These are phyloP conservation scores for Cercophora sp. DNA, from an alignment of 495 filamentous ascomycete species.

Conservation along the genomic window DNA sequence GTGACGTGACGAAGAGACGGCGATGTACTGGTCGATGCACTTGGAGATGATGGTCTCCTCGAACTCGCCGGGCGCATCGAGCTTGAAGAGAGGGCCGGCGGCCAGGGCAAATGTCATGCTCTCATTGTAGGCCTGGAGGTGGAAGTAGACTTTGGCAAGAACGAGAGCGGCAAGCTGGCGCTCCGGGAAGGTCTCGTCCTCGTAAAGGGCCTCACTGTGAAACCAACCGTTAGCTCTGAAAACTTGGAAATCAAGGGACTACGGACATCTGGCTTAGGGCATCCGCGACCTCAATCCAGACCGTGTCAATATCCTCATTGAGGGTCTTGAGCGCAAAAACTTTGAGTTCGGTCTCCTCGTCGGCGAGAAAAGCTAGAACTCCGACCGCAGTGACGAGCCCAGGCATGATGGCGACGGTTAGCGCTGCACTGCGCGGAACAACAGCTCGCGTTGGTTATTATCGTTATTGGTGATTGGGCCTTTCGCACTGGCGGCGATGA, in stretches of 20 bases:
- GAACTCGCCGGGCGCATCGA: constrained; percentile 89
- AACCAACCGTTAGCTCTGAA: constrained; percentile 7
- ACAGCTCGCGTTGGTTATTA: no score
- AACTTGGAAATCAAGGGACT: constrained; percentile 5
- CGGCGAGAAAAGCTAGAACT: constrained; percentile 90
- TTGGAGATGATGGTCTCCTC: constrained; percentile 98
- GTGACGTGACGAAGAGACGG: constrained; percentile 69
- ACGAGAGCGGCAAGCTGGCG: constrained; percentile 92
- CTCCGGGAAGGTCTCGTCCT: constrained; percentile 92
- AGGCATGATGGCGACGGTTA: constrained; percentile 58
- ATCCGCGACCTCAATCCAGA: constrained; percentile 95
- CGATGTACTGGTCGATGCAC: constrained; percentile 97
- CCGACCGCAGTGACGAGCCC: constrained; percentile 91
- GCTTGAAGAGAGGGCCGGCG: constrained; percentile 90
- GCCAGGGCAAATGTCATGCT: constrained; percentile 98
- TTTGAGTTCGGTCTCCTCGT: constrained; percentile 88
- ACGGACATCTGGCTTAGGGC: constrained; percentile 90
- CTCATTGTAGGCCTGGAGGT: constrained; percentile 97
- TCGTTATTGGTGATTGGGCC: not conserved
- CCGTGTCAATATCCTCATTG: constrained; percentile 89
- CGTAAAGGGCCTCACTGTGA: constrained; percentile 87
- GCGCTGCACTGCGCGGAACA: not conserved
- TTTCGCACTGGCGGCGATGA: not conserved
- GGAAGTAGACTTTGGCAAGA: constrained; percentile 96
- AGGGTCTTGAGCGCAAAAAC: constrained; percentile 90